phyloP scores from a whole-genome alignment of 495 filamentous ascomycete genomes.

The Annulohypoxylon stygium region DNA sequence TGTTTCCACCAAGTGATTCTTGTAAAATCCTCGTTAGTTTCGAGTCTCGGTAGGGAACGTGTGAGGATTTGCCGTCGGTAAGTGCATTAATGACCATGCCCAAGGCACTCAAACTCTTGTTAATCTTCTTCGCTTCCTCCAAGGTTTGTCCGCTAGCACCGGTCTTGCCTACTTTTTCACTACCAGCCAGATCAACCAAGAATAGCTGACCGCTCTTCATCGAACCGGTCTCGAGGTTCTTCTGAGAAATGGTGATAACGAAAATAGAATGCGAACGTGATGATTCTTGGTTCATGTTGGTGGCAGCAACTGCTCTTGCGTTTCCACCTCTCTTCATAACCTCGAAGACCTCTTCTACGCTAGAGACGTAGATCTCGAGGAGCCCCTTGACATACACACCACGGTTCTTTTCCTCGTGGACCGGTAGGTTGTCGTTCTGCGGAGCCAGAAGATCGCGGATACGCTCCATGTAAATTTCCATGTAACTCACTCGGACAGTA shows the following conservation, averaged over 20 bases:
- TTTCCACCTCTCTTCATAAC: constrained; percentile 94
- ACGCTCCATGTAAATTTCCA: constrained; percentile 99
- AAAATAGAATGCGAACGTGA: constrained; percentile 99
- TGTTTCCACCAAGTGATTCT: constrained; percentile 97
- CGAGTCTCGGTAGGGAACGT: constrained; percentile 97
- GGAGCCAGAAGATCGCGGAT: constrained; percentile 94
- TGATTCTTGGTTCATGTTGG: constrained; percentile 99
- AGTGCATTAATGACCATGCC: constrained; percentile 99
- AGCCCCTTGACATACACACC: constrained; percentile 98
- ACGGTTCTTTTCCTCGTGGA: constrained; percentile 96
- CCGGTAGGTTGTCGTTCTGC: constrained; percentile 93
- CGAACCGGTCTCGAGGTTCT: constrained; percentile 97
- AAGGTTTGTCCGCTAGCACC: constrained; percentile 97
- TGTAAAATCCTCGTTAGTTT: constrained; percentile 97
- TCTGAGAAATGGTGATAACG: constrained; percentile 96
- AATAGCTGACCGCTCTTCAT: constrained; percentile 97
- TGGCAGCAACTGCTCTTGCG: constrained; percentile 93
- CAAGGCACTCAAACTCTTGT: constrained; percentile 96
- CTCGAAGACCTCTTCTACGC: constrained; percentile 95
- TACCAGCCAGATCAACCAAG: constrained; percentile 96
- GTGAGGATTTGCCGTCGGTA: constrained; percentile 97
- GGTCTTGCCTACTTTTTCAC: constrained; percentile 98
- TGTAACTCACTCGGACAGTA: constrained; percentile 96
- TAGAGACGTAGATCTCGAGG: constrained; percentile 94
- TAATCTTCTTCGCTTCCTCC: constrained; percentile 99